phyloP scores from a whole-genome alignment of 805 yeast species.

The Zygoascus flipseniorum region DNA sequence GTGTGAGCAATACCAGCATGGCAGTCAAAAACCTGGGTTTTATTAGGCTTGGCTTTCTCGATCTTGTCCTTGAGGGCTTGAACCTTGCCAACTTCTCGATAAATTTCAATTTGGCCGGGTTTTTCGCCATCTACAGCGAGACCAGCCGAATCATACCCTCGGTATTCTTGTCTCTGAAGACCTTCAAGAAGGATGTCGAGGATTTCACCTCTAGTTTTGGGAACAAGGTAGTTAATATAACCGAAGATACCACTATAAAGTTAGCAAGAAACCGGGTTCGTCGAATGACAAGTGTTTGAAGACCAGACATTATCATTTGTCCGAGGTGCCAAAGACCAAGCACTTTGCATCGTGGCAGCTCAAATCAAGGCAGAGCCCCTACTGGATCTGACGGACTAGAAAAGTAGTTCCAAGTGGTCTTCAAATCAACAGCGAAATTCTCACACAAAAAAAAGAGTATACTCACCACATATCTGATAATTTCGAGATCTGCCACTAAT shows the following conservation, averaged over 20 bases:
- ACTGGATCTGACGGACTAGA: no score
- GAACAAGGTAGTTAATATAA: constrained; percentile 90
- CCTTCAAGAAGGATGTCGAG: constrained; percentile 76
- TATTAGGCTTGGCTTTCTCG: constrained; percentile 38
- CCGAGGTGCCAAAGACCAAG: neutral
- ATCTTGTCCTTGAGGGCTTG: constrained; percentile 60
- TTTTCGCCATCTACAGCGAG: constrained; percentile 88
- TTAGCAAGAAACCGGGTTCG: no score
- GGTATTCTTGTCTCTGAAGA: constrained; percentile 75
- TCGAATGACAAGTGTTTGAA: no score
- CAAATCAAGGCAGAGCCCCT: neutral
- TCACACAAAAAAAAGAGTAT: no score
- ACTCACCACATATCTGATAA: no score
- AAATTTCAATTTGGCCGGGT: constrained; percentile 59
- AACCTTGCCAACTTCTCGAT: constrained; percentile 89
- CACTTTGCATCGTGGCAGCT: neutral
- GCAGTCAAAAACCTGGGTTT: constrained; percentile 54
- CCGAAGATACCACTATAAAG: constrained; percentile 87
- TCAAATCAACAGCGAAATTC: no score
- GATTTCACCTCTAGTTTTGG: constrained; percentile 86
- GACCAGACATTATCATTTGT: no score
- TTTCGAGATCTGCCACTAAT: no score
- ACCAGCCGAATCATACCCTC: constrained; percentile 98
- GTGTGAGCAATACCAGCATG: constrained; percentile 98
- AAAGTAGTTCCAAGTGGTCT: no score